phyloP scores from a whole-genome alignment of 768 basidiomycete species.

The Cubamyces sp. region DNA sequence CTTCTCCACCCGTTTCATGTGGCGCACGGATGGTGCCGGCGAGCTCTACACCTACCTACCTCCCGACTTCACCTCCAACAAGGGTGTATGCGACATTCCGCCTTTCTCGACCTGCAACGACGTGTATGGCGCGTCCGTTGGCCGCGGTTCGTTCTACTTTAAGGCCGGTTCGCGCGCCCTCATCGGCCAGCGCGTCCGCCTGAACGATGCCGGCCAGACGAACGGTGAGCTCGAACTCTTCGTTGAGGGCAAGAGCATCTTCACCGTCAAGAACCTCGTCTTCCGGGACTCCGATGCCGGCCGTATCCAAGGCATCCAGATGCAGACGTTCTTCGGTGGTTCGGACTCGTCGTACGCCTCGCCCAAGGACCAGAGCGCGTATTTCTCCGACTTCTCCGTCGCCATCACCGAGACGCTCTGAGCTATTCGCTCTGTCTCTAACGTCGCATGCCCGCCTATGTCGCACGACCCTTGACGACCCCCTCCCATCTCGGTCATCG shows the following conservation, averaged over 20 bases:
- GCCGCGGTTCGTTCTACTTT: constrained; percentile 70
- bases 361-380: constrained; percentile 62
- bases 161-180: constrained; percentile 66
- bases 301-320: constrained; percentile 66
- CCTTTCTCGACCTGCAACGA: constrained; percentile 60
- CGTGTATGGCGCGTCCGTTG: constrained; percentile 68
- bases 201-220: constrained; percentile 70
- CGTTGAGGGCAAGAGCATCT: constrained; percentile 65
- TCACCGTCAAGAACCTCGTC: constrained; percentile 58
- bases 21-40: constrained; percentile 49
- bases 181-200: constrained; percentile 69
- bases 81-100: constrained; percentile 51
- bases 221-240: constrained; percentile 78
- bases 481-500: background rate
- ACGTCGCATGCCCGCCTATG: background rate
- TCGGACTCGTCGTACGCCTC: constrained; percentile 54
- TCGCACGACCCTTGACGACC: constrained; percentile 13
- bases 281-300: constrained; percentile 52
- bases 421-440: constrained; percentile 13
- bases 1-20: constrained; percentile 79
- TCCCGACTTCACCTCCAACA: constrained; percentile 49
- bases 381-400: constrained; percentile 72
- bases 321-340: constrained; percentile 84
- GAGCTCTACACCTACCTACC: constrained; percentile 53
- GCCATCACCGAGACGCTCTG: constrained; percentile 56